A percentile compares a stretch with the other conserved stretches of the same genome.
phyloP scores from a whole-genome alignment of 805 yeast genomes.

The Pichia deserticola region DNA sequence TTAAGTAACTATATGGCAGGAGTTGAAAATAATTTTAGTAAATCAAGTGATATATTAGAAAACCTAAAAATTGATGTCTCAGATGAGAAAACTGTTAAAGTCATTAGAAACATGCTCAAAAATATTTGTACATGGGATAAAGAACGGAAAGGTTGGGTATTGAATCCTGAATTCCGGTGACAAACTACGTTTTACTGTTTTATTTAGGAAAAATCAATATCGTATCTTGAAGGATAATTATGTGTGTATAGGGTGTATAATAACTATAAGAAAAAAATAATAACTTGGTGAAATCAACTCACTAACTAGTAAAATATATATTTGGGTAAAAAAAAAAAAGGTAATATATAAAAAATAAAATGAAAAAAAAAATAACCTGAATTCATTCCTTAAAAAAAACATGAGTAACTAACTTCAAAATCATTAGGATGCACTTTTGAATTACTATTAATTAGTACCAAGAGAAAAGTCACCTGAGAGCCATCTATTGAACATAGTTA shows the following conservation, averaged over 20 bases:
- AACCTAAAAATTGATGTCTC: constrained; percentile 28
- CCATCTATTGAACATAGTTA: constrained; percentile 73
- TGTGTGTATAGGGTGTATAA: too few relatives aligned
- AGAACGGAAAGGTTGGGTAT: constrained; percentile 52
- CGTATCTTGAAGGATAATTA: too few relatives aligned
- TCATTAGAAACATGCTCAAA: constrained; percentile 60
- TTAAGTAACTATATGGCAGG: constrained; percentile 24
- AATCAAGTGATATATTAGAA: constrained; percentile 25
- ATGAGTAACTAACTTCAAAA: background rate
- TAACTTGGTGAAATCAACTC: too few relatives aligned
- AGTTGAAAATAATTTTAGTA: constrained; percentile 24
- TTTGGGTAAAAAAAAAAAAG: background rate
- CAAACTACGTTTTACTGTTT: too few relatives aligned
- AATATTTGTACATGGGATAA: constrained; percentile 63
- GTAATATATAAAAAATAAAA: background rate
- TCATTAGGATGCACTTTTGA: background rate
- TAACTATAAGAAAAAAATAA: too few relatives aligned
- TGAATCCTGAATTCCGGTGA: constrained; percentile 46
- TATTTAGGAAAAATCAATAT: too few relatives aligned
- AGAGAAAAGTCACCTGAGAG: constrained; percentile 45
- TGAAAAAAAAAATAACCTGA: background rate
- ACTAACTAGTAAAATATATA: too few relatives aligned
- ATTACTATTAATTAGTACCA: constrained; percentile 17
- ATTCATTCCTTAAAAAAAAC: background rate
- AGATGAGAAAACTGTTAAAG: constrained; percentile 48